Evolutionary conservation across 2,329 filamentous ascomycete species (phyloP), one percentile per base, ranked within the genome.

Genomic region (Penicillium sumatraense): DNA sequence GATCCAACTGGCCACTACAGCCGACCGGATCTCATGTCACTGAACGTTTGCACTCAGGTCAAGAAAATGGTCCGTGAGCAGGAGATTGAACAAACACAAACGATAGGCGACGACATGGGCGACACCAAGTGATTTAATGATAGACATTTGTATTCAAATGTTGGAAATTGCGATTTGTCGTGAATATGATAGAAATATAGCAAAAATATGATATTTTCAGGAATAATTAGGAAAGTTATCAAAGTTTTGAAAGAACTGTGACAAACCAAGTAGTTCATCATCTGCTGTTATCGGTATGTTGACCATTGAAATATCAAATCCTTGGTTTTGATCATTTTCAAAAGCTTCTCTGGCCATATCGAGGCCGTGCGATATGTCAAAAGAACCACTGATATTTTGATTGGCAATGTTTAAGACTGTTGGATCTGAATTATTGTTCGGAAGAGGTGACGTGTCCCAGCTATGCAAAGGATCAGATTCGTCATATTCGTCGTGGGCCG

Each of bases 21-120:
- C 29, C 53, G 58, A 1, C 58, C 58, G 4, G 58, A 61, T 26
- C 49, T 59, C 1, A 49, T 58, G 51, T 52, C 45, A 18, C 36
- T 58, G 16, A 44, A 44, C 3, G 38, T 54, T 8, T 26, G 23
- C 21, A 54, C 40, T 1, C 14, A 16, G 8, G 29, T 40, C 3
- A 54, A 31, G 46, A 54, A 54, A 13, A 50, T 54, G 40, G 33
- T 54, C n/a, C 38, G 42, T 4, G 52, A 49, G 16, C 29, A 49
- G 8, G 46, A 54, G 42, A 31, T 3, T 1, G 48, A 41, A 14
- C 36, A 10, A 9, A 5, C 6, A 2, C n/a, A 46, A 23, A 31
- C 26, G 6, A 21, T 21, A 3, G 10, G n/a, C 26, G 26, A 46
- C n/a, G 6, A 31, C 7, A 20, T 26, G 14, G n/a, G 6, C 18